Evolutionary conservation across 345 rosid species (phyloP).

Genomic region (Hibiscus tridactylites): DNA sequence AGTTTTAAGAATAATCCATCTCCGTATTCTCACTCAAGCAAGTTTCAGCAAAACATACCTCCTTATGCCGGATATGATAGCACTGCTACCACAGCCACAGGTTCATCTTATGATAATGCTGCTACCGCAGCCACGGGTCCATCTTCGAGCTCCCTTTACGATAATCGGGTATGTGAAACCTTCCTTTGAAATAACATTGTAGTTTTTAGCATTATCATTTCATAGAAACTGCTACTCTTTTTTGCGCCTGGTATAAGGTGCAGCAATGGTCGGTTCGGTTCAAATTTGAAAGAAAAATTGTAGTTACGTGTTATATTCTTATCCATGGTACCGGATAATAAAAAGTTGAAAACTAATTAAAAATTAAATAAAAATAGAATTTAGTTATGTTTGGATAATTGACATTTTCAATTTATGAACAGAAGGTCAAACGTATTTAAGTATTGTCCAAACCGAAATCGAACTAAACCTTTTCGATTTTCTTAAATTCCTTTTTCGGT

Average conservation of each 20-base stretch:
- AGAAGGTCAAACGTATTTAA: no score
- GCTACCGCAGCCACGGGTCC: not conserved
- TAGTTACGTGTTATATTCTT: not conserved
- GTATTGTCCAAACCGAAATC: not conserved
- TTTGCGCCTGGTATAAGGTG: no score
- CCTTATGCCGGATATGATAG: conserved; percentile 20
- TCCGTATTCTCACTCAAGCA: conserved; percentile 23
- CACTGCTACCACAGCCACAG: not conserved
- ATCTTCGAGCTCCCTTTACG: conserved; percentile 33
- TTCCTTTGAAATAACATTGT: conserved; percentile 1
- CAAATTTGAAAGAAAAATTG: not conserved
- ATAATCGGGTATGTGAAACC: conserved; percentile 37
- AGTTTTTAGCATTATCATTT: not conserved
- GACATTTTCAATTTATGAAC: no score
- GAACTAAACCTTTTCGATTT: no score
- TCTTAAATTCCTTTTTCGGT: no score
- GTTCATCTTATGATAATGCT: conserved; percentile 7
- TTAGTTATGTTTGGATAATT: no score
- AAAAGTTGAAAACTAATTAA: no score
- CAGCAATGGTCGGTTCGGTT: not conserved
- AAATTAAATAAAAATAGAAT: no score
- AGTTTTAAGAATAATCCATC: conserved; percentile 14
- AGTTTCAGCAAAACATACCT: conserved; percentile 30
- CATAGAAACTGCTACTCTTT: not conserved
- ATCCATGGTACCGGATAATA: not conserved